Evolutionary conservation across 306 rosid genomes (phyloP), one percentile per base, ranked within the genome.

Genomic region (Malus domestica): DNA sequence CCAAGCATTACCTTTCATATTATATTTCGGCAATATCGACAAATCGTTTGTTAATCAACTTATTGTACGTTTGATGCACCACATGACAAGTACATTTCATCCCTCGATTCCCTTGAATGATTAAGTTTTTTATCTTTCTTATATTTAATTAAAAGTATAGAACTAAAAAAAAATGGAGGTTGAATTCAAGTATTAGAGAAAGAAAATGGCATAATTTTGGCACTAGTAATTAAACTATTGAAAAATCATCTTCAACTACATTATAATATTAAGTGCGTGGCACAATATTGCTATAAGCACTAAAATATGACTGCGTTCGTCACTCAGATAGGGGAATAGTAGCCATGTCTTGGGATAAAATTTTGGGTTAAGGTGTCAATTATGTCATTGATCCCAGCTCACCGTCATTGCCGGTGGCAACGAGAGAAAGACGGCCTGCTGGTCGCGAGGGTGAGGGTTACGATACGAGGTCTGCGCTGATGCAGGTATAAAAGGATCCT

Each of bases 251-350:
- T 27, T 42, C 69, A 51, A 74, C 35, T 73, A 74, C 74, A 40
- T 65, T 64, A 59, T 14, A 46, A 46, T 45, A 46, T 46, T 42
- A 38, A 79, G 79, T 66, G 79, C 75, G 71, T 67, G 79, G 74
- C 75, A 18, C 67, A 60, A 13, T 65, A 49, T 10, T 23, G 13
- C 72, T 22, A 59, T 22, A 40, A 70, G 42, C 70, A 80, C 69
- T 42, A 79, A 54, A 35, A 57, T 42, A 25, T 72, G 51, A 49
- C 19, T 5, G 6, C 6, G 8, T 49, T 15, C 80, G 77, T 75
- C 88, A 82, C 67, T 67, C 76, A 57, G 49, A 19, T 79, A 75
- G 51, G 32, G 75, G 51, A 80, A 84, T 61, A 85, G 77, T 73
- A 32, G 32, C 46, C 14, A 68, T 38, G n/a, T 14, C 3, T 49